A percentile compares a stretch with the other conserved stretches of the same genome.
Evolutionary conservation across 2,329 filamentous ascomycete species (phyloP).

Genomic region (Endoconidiophora laricicola): DNA sequence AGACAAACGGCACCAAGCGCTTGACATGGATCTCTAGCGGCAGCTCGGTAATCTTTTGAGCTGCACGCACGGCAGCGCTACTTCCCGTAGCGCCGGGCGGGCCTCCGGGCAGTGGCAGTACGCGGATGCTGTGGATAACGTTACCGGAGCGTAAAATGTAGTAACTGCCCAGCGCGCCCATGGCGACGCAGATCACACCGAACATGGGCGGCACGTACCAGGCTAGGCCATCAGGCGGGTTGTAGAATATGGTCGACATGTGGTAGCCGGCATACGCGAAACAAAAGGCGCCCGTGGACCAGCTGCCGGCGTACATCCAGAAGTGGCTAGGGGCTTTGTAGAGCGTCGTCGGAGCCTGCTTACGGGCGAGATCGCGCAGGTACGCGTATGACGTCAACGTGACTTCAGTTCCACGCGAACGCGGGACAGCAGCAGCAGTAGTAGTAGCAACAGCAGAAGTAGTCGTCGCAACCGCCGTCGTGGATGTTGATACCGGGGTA

Average conservation of each 20-base stretch:
- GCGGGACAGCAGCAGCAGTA: conserved; percentile 7
- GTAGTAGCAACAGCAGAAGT: not conserved
- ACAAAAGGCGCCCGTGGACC: conserved; percentile 37
- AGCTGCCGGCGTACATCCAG: conserved; percentile 43
- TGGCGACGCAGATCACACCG: conserved; percentile 39
- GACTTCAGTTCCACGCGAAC: conserved; percentile 12
- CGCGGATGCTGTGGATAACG: conserved; percentile 40
- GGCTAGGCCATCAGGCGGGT: conserved; percentile 33
- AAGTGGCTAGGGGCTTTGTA: conserved; percentile 50
- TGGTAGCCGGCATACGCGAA: conserved; percentile 34
- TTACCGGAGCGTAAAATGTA: conserved; percentile 40
- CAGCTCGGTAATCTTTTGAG: conserved; percentile 20
- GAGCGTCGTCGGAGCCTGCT: conserved; percentile 38
- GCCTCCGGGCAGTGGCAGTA: conserved; percentile 26
- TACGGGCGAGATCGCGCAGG: conserved; percentile 38
- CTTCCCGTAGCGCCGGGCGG: conserved; percentile 10
- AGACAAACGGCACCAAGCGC: conserved; percentile 29
- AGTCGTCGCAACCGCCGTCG: not conserved
- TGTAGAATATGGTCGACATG: conserved; percentile 30
- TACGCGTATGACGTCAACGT: conserved; percentile 24
- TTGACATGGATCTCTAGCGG: conserved; percentile 36
- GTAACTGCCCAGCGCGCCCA: conserved; percentile 42
- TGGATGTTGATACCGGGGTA: not conserved
- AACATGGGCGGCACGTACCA: conserved; percentile 42
- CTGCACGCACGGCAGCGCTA: conserved; percentile 13